phyloP scores from a whole-genome alignment of 768 basidiomycete species.

The Russula compacta region DNA sequence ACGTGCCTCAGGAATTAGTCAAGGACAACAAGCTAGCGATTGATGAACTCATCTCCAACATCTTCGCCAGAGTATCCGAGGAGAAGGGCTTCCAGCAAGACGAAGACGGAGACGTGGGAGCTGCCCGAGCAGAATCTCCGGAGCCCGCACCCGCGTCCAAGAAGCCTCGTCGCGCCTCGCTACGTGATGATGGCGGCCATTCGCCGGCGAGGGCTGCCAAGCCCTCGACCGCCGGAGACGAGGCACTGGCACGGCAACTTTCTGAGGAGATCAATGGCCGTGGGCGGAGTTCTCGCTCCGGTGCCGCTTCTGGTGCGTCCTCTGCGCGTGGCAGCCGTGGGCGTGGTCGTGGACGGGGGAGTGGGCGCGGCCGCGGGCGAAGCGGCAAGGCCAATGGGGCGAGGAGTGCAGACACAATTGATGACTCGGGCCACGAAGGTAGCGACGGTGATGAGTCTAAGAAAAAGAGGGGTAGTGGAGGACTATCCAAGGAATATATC shows the following conservation, averaged over 20 bases:
- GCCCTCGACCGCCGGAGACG: slow-evolving; percentile 24
- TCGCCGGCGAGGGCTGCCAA: slow-evolving; percentile 12
- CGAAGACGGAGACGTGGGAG: slow-evolving; percentile 15
- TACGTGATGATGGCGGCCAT: slow-evolving; percentile 19
- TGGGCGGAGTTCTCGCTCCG: slow-evolving; percentile 25
- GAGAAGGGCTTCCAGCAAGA: slow-evolving; percentile 20
- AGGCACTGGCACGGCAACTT: slow-evolving; percentile 34
- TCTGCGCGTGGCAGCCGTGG: slow-evolving; percentile 18
- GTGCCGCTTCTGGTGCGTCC: slow-evolving; percentile 15
- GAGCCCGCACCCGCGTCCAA: background rate
- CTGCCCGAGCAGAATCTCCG: background rate
- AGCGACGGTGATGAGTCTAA: slow-evolving; percentile 32
- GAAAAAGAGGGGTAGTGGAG: slow-evolving; percentile 41
- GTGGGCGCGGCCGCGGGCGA: slow-evolving; percentile 14
- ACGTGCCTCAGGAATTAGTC: slow-evolving; percentile 49
- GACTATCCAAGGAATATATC: slow-evolving; percentile 68
- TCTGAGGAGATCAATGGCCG: slow-evolving; percentile 36
- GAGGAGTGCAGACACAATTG: slow-evolving; percentile 28
- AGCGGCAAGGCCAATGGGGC: slow-evolving; percentile 26
- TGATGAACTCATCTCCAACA: slow-evolving; percentile 55
- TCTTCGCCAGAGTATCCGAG: slow-evolving; percentile 52
- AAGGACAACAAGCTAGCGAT: slow-evolving; percentile 61
- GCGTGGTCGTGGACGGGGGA: slow-evolving; percentile 16
- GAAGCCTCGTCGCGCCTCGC: slow-evolving; percentile 20
- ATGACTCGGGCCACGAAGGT: slow-evolving; percentile 30